Percentiles rank a stretch among this genome's conserved stretches.
Evolutionary conservation across 768 basidiomycete species (phyloP).

Genomic region (Leccinellum rugosiceps): DNA sequence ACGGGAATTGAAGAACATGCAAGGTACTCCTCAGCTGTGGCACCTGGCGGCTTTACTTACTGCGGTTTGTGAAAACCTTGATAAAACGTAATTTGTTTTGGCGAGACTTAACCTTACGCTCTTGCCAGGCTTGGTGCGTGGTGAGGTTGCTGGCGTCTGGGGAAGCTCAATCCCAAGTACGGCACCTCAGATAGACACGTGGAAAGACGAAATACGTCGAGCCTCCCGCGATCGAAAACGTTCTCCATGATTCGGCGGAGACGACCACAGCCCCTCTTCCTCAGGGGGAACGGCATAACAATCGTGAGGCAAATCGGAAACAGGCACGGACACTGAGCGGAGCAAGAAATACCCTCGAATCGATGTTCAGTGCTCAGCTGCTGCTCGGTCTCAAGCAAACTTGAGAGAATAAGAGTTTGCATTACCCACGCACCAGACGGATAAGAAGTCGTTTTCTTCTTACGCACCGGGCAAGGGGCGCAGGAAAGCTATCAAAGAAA

Average conservation of each 20-base stretch:
- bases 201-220: background rate
- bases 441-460: background rate
- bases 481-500: background rate
- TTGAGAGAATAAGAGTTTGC: background rate
- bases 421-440: background rate
- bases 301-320: background rate
- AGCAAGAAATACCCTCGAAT: background rate
- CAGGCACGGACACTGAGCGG: too few species aligned
- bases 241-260: background rate
- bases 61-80: too few species aligned
- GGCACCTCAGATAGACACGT: background rate
- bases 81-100: too few species aligned
- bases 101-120: background rate
- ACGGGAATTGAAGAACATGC: background rate
- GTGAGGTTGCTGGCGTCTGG: background rate
- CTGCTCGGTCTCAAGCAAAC: background rate
- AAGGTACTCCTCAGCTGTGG: background rate
- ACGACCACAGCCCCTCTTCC: background rate
- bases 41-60: too few species aligned
- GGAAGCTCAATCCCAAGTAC: background rate
- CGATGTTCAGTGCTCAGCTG: background rate
- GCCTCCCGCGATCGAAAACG: background rate
- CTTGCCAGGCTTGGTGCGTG: background rate
- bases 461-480: background rate
- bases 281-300: background rate